Percentiles rank a stretch among this genome's conserved stretches.
Conservation (phyloP, 192 early-diverging fungal species). For the Backusella luteola region DNA sequence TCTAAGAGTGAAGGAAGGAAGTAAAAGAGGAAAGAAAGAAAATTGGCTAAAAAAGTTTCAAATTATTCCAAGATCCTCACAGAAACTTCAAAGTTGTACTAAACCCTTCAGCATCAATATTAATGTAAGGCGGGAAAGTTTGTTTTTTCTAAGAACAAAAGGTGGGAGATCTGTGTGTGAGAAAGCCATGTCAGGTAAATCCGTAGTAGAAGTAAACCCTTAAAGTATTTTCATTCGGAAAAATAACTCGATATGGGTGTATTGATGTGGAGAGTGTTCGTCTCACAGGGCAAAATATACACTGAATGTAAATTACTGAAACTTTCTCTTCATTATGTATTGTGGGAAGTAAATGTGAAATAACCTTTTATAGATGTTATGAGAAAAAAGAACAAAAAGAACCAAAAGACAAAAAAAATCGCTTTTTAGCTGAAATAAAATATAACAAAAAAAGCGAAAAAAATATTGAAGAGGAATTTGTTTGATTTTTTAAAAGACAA, state of each 20-base stretch:
- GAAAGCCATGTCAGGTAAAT: background rate
- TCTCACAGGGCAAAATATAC: background rate
- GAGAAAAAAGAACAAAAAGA: background rate
- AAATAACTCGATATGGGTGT: conserved; percentile 1
- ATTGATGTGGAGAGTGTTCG: background rate
- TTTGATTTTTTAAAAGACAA: background rate
- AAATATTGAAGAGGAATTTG: background rate
- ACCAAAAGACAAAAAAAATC: background rate
- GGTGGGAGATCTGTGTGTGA: background rate
- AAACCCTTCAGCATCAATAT: background rate
- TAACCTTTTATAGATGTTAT: background rate
- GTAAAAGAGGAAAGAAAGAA: background rate
- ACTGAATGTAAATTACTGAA: background rate
- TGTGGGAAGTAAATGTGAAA: conserved; percentile 5
- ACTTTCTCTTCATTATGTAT: background rate
- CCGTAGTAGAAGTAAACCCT: background rate
- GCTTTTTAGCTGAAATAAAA: background rate
- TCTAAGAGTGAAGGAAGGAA: background rate
- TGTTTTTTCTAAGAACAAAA: background rate
- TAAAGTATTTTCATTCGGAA: background rate
- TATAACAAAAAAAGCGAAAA: background rate
- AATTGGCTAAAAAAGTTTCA: background rate
- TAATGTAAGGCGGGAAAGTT: background rate
- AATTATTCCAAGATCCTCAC: background rate
- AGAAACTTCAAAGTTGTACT: background rate